Conservation (phyloP, 2,329 filamentous ascomycete species). For the Xylariaceae sp. region DNA sequence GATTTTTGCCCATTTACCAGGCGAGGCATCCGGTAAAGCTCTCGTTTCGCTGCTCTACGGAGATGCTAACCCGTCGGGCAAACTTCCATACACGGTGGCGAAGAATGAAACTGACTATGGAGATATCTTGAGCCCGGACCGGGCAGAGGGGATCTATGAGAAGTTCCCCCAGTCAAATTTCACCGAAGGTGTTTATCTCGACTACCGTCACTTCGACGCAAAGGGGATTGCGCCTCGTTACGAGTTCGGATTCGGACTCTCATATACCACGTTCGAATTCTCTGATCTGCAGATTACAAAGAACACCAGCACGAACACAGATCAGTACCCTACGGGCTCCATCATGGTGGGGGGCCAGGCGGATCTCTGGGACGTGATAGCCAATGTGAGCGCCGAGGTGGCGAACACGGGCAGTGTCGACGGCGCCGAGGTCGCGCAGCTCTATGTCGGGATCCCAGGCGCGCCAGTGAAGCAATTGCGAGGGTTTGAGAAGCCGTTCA, state of each 20-base stretch:
- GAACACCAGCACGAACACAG: constrained; percentile 26
- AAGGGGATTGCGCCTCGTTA: constrained; percentile 48
- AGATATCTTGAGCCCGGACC: constrained; percentile 37
- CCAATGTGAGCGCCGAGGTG: constrained; percentile 38
- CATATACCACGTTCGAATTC: constrained; percentile 54
- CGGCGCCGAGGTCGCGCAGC: constrained; percentile 48
- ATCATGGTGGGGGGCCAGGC: constrained; percentile 43
- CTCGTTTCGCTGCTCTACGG: constrained; percentile 58
- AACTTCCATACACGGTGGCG: constrained; percentile 61
- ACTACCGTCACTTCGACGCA: constrained; percentile 55
- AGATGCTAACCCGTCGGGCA: constrained; percentile 53
- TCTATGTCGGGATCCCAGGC: constrained; percentile 47
- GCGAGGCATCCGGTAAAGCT: constrained; percentile 59
- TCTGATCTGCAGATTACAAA: constrained; percentile 39
- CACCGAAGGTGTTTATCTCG: constrained; percentile 48
- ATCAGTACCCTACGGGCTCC: constrained; percentile 38
- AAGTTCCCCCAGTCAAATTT: constrained; percentile 53
- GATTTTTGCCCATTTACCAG: constrained; percentile 62
- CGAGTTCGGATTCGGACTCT: constrained; percentile 56
- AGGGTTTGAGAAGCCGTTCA: constrained; percentile 60
- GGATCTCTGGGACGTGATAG: constrained; percentile 48
- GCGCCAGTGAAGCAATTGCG: constrained; percentile 58
- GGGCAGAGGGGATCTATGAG: constrained; percentile 49
- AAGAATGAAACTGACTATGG: constrained; percentile 56
- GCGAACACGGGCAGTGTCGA: constrained; percentile 41